These are phyloP conservation scores for Pseudogymnoascus sp. DNA, from an alignment of 2,329 filamentous ascomycete genomes.

Conservation along the genomic window DNA sequence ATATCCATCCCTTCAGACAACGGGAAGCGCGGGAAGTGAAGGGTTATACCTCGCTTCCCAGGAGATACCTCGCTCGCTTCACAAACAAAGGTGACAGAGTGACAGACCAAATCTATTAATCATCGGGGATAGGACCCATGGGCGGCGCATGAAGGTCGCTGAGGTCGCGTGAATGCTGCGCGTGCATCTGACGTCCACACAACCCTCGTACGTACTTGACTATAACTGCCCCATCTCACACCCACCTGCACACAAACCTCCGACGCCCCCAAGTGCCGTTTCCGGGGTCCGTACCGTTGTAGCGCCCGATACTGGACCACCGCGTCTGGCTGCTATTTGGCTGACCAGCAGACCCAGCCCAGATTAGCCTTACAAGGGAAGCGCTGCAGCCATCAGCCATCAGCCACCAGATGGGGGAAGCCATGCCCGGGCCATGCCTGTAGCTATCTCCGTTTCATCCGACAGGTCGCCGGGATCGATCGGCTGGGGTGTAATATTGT, in stretches of 20 bases:
- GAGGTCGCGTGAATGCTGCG: neutral
- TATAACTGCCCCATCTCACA: no score
- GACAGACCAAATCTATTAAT: neutral
- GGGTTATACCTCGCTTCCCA: neutral
- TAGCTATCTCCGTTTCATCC: neutral
- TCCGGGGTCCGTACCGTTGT: neutral
- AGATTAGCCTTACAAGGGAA: neutral
- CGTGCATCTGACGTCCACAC: neutral
- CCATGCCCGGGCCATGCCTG: neutral
- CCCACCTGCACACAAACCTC: neutral
- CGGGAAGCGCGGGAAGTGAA: neutral
- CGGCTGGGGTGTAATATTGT: neutral
- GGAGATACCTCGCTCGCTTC: neutral
- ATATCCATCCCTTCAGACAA: neutral
- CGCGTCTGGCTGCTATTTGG: neutral
- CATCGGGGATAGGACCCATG: neutral
- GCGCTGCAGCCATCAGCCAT: neutral
- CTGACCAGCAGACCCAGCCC: neutral
- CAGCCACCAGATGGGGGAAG: neutral
- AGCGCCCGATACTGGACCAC: neutral
- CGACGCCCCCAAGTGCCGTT: neutral
- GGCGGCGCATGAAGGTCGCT: neutral
- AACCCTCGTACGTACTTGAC: neutral
- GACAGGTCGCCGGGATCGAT: neutral
- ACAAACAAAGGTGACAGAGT: neutral